A percentile compares a stretch with the other conserved stretches of the same genome.
Evolutionary conservation across 176 grass and related monocot genomes (phyloP).

Genomic region (Zoysia japonica): DNA sequence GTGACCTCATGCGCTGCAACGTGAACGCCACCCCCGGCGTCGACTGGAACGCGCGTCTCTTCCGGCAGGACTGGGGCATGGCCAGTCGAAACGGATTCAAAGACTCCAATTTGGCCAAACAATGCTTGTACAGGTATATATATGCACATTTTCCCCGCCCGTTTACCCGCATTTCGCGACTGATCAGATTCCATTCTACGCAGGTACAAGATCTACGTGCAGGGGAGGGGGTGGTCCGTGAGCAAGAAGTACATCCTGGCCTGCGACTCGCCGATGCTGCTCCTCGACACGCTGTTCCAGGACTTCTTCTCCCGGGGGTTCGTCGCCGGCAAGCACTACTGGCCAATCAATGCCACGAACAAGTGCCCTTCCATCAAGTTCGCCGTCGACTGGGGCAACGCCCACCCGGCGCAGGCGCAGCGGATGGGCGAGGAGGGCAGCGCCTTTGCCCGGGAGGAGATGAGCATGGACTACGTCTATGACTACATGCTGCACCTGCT

Average conservation of each 20-base stretch:
- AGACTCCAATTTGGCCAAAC: constrained; percentile 46
- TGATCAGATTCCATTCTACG: not conserved
- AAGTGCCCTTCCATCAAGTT: constrained; percentile 59
- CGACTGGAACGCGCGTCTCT: constrained; percentile 53
- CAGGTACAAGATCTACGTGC: constrained; percentile 58
- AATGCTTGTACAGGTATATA: constrained; percentile 51
- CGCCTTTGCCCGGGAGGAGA: constrained; percentile 29
- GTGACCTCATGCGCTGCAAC: constrained; percentile 48
- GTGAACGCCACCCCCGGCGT: not conserved
- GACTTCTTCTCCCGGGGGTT: constrained; percentile 57
- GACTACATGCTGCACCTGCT: constrained; percentile 64
- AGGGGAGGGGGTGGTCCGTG: constrained; percentile 58
- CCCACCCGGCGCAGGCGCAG: constrained; percentile 34
- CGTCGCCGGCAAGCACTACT: constrained; percentile 47
- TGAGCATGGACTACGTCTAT: constrained; percentile 60
- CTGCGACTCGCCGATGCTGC: constrained; percentile 49
- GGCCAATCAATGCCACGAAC: constrained; percentile 36
- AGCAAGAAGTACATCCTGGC: constrained; percentile 62
- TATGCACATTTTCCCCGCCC: not conserved
- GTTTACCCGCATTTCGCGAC: not conserved
- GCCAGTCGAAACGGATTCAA: constrained; percentile 38
- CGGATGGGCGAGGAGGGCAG: constrained; percentile 40
- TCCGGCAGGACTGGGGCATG: constrained; percentile 38
- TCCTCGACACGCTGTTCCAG: constrained; percentile 33
- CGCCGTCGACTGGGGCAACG: constrained; percentile 62